Base-by-base conservation (phyloP, 768 basidiomycete genomes). In the Sarcodon aspratus region DNA sequence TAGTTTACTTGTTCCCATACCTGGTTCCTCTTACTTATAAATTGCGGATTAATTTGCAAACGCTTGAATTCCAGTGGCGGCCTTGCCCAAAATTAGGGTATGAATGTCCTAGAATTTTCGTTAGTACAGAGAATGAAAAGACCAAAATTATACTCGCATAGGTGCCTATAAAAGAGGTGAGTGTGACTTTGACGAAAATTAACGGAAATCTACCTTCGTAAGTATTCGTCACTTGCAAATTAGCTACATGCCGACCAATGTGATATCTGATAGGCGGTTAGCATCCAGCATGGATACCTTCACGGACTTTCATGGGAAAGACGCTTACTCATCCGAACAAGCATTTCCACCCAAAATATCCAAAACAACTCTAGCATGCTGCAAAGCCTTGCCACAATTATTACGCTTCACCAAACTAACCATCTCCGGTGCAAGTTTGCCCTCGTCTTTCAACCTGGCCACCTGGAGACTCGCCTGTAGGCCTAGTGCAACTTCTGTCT, bases 271-370 rank as follows among this genome's bases (percentile, higher is more conserved):
- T 27, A 27, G 21, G 21, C 21, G 21, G 5, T 27, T 15, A 1
- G 34, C 31, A 12, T 31, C 21, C 9, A 36, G 17, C 40, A 36
- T 10, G 33, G 34, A 33, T 44, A 37, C 9, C n/a, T 35, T 33
- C 11, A 34, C 33, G 7, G 18, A 31, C 12, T n/a, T 38, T 13
- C 21, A 5, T 27, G 5, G 21, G 7, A 36, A 17, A 7, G 12
- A 15, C 33, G 71, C 83, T 59, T 56, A 95, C 88, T 98, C 95
- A 58, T 97, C 94, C 32, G 88, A 73, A 47, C 80, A 82, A 3
- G 92, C 94, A 65, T 98, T 98, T 3, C 95, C 95, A 27, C 95
- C 95, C 42, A 98, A 70, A 35, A 96, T 85, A 59, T 97, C 95
- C 58, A 97, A 65, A 40, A 98, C 69, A 49, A 78, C 68, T 33